Percentiles rank a stretch among this genome's conserved stretches.
These are phyloP conservation scores for Scolecobasidium constrictum DNA, from an alignment of 2,329 filamentous ascomycete genomes.

Conservation along the genomic window DNA sequence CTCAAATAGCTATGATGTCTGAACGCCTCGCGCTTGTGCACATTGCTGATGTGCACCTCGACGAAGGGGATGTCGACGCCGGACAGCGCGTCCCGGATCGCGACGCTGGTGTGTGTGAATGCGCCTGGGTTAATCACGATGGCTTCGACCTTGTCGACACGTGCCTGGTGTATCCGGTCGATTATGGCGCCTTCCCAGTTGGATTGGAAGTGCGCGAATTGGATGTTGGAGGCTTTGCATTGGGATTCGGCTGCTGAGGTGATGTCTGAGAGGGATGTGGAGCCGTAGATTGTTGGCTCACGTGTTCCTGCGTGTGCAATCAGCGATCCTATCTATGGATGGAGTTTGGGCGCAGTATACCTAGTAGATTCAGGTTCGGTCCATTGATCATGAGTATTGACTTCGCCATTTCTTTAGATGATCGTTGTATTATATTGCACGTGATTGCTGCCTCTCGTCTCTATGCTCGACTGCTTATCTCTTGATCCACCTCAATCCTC, in stretches of 20 bases:
- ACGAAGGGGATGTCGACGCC: conserved; percentile 63
- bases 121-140: conserved; percentile 69
- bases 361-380: conserved; percentile 70
- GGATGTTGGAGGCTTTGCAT: conserved; percentile 36
- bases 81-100: conserved; percentile 61
- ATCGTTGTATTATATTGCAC: too few species aligned
- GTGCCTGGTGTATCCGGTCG: conserved; percentile 60
- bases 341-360: neutral
- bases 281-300: conserved; percentile 64
- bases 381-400: conserved; percentile 65
- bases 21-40: conserved; percentile 60
- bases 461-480: too few species aligned
- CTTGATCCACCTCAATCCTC: too few species aligned
- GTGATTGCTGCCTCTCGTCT: too few species aligned
- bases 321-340: too few species aligned
- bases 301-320: conserved; percentile 50
- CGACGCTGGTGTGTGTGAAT: conserved; percentile 66
- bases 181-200: conserved; percentile 69
- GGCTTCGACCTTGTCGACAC: conserved; percentile 43
- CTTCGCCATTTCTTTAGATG: conserved; percentile 22
- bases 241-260: conserved; percentile 38
- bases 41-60: conserved; percentile 67
- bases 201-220: conserved; percentile 55
- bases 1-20: conserved; percentile 60
- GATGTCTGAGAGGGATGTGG: conserved; percentile 55